Conservation (phyloP, 441 rosid species). For the Rhodomyrtus psidioides region DNA sequence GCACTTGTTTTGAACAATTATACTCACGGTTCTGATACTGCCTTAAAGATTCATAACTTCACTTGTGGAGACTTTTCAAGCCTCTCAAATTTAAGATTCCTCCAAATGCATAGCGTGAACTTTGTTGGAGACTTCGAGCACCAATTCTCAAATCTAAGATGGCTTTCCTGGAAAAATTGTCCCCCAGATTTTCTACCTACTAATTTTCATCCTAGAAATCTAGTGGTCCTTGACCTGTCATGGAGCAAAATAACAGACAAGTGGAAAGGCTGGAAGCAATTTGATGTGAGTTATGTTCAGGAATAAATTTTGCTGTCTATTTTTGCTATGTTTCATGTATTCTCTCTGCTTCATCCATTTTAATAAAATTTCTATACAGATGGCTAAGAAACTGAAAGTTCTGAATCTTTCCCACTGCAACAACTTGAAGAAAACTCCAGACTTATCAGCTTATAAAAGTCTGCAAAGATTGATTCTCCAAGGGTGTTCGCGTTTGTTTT, state of each 20-base stretch:
- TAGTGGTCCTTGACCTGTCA: background rate
- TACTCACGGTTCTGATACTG: background rate
- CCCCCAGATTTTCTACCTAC: background rate
- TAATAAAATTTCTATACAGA: background rate
- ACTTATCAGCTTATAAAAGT: background rate
- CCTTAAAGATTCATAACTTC: background rate
- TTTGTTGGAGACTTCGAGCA: background rate
- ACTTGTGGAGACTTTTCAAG: background rate
- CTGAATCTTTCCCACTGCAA: background rate
- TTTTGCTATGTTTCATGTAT: background rate
- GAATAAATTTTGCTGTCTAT: background rate
- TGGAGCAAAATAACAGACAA: background rate
- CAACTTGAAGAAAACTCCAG: background rate
- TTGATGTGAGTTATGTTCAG: background rate
- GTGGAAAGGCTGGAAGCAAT: conserved; percentile 1
- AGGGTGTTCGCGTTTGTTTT: background rate
- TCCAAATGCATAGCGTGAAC: background rate
- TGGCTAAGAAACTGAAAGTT: background rate
- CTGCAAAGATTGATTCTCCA: background rate
- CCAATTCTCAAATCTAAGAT: background rate
- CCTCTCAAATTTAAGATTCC: background rate
- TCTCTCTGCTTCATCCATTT: background rate
- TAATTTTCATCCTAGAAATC: background rate
- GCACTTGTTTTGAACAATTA: background rate
- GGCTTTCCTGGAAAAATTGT: conserved; percentile 1